These are phyloP conservation scores for Monosporascus sp. DNA, from an alignment of 2,329 filamentous ascomycete species.

Conservation along the genomic window DNA sequence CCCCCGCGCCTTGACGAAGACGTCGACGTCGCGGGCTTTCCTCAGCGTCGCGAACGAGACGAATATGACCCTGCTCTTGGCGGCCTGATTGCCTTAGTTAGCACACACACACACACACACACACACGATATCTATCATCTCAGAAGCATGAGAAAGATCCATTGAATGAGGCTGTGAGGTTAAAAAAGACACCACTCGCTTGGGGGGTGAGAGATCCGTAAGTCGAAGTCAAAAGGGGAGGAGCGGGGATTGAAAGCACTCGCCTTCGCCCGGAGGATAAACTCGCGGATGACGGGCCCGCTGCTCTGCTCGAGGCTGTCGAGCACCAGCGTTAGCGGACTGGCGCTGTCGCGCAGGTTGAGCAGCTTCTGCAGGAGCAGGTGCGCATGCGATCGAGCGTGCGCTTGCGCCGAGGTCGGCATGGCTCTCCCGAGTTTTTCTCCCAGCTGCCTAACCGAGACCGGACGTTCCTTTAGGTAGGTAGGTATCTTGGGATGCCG, in stretches of 20 bases:
- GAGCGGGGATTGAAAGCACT: conserved; percentile 9
- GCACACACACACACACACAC: too few species aligned
- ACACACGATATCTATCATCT: too few species aligned
- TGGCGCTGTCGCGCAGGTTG: conserved; percentile 70
- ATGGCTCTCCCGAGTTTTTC: conserved; percentile 29
- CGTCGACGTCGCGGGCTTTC: conserved; percentile 58
- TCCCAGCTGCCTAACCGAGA: neutral
- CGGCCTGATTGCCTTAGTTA: conserved; percentile 36
- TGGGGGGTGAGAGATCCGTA: neutral
- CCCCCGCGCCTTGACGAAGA: conserved; percentile 60
- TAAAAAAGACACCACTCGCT: neutral
- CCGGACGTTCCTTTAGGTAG: neutral
- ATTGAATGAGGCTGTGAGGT: too few species aligned
- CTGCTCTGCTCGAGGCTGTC: conserved; percentile 82
- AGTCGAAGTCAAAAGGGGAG: neutral
- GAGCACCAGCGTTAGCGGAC: conserved; percentile 79
- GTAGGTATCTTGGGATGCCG: too few species aligned
- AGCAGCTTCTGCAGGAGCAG: conserved; percentile 79
- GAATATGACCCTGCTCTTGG: conserved; percentile 66
- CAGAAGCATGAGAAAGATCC: too few species aligned
- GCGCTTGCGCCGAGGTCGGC: conserved; percentile 52
- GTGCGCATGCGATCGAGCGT: conserved; percentile 77
- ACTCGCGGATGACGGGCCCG: conserved; percentile 64
- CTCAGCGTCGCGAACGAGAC: conserved; percentile 72
- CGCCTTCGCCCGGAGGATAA: conserved; percentile 70